phyloP scores from a whole-genome alignment of 495 filamentous ascomycete species.

The Pyronema domesticum region DNA sequence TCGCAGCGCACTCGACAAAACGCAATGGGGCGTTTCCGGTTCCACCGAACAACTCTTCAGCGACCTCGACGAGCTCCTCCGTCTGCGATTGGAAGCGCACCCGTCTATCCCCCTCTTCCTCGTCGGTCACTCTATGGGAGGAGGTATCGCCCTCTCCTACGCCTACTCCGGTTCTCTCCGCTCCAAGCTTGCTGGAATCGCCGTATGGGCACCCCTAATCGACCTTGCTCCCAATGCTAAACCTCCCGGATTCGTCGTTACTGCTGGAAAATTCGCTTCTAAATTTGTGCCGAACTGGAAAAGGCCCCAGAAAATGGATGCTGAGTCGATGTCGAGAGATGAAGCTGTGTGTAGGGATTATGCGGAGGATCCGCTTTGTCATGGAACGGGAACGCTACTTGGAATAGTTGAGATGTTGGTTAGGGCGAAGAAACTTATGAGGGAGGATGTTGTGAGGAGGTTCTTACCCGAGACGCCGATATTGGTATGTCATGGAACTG shows the following conservation, averaged over 20 bases:
- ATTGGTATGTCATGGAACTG: conserved; percentile 50
- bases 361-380: conserved; percentile 45
- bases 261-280: conserved; percentile 43
- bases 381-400: conserved; percentile 64
- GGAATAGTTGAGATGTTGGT: conserved; percentile 59
- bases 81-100: conserved; percentile 25
- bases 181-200: conserved; percentile 21
- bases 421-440: conserved; percentile 34
- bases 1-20: conserved; percentile 26
- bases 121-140: conserved; percentile 72
- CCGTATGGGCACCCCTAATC: conserved; percentile 45
- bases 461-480: conserved; percentile 26
- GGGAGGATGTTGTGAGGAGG: conserved; percentile 23
- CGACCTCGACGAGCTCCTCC: conserved; percentile 57
- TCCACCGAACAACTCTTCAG: conserved; percentile 50
- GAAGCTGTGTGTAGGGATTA: conserved; percentile 36
- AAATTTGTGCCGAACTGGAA: conserved; percentile 40
- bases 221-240: conserved; percentile 42
- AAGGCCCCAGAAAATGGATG: conserved; percentile 41
- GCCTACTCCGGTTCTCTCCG: conserved; percentile 22
- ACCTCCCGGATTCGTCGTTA: conserved; percentile 39
- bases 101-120: conserved; percentile 50
- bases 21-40: conserved; percentile 50
- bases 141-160: conserved; percentile 47
- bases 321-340: conserved; percentile 45